Evolutionary conservation across 2,329 filamentous ascomycete genomes (phyloP), one percentile per base, ranked within the genome.

Genomic region (Magnaporthiopsis incrustans): DNA sequence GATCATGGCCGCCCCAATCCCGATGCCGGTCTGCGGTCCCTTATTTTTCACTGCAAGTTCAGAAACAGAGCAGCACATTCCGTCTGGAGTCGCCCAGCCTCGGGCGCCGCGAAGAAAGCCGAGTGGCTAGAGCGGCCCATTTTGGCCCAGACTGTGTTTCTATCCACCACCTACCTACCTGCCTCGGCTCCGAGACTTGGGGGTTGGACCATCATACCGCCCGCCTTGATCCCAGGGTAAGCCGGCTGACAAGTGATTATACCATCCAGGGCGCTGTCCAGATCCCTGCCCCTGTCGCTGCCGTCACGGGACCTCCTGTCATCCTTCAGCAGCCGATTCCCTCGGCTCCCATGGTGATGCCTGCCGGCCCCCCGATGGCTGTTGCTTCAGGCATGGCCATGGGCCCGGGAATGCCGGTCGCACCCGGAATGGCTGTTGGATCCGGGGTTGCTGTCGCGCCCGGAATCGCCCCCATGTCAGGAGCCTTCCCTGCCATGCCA

Each of bases 251-350:
- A 25, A n/a, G 44, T 25, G 10, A 25, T 53, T 38, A 7, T 27
- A 25, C 58, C 25, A 7, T 27, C n/a, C 58, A 60, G 58, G 58
- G 58, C 30, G 58, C 58, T 35, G 30, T 60, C 58, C 58, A 30
- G 18, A 60, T 60, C 58, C 58, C 58, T 10, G 25, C 64, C 25
- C 61, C 63, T 22, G 63, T 63, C 62, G 65, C 64, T 53, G 60
- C 66, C 2, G 57, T 60, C 32, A 67, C 69, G 32, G 26, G 32
- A 64, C 7, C 65, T 56, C 70, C n/a, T 71, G 69, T 65, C 6
- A 33, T 71, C 50, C n/a, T 68, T n/a, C 69, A 72, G 65, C 70
- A 70, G 63, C 68, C 68, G 8, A 18, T 35, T 22, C 57, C 50
- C 35, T 26, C 59, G 57, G 63, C 64, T 60, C 67, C 64, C 38